Evolutionary conservation across 2,329 filamentous ascomycete species (phyloP).

Genomic region (Fusarium phyllophilum): DNA sequence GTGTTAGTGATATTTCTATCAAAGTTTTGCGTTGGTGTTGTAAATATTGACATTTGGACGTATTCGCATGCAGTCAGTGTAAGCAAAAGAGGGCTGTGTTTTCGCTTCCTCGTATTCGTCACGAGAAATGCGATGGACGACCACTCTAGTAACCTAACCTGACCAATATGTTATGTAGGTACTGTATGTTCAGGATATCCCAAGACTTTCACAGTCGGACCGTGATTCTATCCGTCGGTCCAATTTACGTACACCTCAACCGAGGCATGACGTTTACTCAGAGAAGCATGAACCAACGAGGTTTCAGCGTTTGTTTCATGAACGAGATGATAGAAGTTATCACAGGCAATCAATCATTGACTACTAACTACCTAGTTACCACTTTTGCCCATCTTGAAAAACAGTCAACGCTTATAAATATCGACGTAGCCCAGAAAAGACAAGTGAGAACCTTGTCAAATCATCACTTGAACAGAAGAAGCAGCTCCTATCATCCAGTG

Average conservation of each 20-base stretch:
- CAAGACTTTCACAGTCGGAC: neutral
- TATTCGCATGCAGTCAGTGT: neutral
- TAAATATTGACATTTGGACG: neutral
- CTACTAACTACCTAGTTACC: neutral
- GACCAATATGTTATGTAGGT: neutral
- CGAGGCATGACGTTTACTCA: constrained; percentile 12
- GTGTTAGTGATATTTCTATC: neutral
- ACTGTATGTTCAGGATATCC: neutral
- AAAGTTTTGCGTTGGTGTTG: neutral
- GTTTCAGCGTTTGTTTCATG: constrained; percentile 25
- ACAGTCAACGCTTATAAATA: constrained; percentile 3
- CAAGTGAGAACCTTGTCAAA: neutral
- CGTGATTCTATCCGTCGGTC: constrained; percentile 8
- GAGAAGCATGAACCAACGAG: constrained; percentile 7
- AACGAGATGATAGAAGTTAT: neutral
- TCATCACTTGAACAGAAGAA: neutral
- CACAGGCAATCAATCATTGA: neutral
- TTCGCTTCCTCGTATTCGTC: constrained; percentile 21
- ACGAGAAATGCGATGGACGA: neutral
- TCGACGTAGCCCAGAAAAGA: neutral
- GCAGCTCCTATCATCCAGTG: neutral
- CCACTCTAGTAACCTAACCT: neutral
- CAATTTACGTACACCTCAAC: constrained; percentile 3
- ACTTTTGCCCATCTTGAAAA: neutral
- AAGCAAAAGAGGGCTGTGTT: neutral